Evolutionary conservation across 2,329 filamentous ascomycete species (phyloP), one percentile per base, ranked within the genome.

Genomic region (Stromatinia cepivora): DNA sequence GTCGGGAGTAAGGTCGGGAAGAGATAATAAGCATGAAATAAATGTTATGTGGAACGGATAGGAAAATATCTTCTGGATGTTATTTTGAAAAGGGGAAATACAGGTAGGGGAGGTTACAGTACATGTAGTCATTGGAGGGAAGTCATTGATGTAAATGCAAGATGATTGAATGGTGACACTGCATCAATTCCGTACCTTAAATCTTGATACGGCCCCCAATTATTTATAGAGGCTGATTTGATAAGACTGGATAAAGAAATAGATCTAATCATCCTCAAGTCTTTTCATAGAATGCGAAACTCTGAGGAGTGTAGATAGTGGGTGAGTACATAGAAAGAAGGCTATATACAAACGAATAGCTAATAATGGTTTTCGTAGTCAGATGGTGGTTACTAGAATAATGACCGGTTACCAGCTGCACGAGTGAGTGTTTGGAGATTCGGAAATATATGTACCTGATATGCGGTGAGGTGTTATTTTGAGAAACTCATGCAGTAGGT

Each of bases 391-490:
- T 36, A 58, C 22, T 25, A 13, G 22, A 58, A 25, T 15, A 25
- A 25, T 48, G 7, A 17, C 1, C 1, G 7, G 15, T 59, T 45
- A 22, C 57, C 57, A 46, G 39, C 57, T 46, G 39, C 57, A 48
- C 10, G 56, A 42, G 36, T 45, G 56, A 45, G 36, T 22, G n/a
- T 39, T 22, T 52, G 39, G 46, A 63, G 20, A 20, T 13, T 52
- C 61, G 61, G 61, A 52, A 28, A 63, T 63, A 58, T 48, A 66
- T 67, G 39, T 59, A 52, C 45, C 6, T 46, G 53, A 36, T 67
- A 67, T 67, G 66, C 56, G 50, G 66, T 63, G 39, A 63, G 66
- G 61, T 34, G 11, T 50, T 61, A 62, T 67, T 61, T 67, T 42
- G 39, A 67, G 65, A 67, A 50, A 20, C 20, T 31, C 39, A 31